A percentile compares a stretch with the other conserved stretches of the same genome.
Conservation (phyloP, 164 flowering plant species). For the Chimonanthus praecox region DNA sequence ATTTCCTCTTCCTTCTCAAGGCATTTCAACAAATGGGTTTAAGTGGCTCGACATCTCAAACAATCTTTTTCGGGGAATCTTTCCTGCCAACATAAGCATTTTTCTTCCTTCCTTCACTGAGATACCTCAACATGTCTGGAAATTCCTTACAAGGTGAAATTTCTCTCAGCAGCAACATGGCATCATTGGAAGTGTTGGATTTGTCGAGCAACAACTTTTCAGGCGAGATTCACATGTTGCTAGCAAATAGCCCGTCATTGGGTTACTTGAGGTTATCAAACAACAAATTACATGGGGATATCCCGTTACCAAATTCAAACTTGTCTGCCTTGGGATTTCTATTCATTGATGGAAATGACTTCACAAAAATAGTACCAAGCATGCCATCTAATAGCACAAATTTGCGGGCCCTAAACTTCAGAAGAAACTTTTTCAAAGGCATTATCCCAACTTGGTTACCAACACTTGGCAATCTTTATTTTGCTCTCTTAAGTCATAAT, state of each 20-base stretch:
- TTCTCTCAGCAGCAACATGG: neutral
- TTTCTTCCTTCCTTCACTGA: constrained; percentile 4
- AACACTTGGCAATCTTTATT: neutral
- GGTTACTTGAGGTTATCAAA: neutral
- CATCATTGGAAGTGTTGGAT: neutral
- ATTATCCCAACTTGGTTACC: neutral
- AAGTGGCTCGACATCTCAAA: neutral
- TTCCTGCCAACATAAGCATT: neutral
- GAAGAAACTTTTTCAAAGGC: neutral
- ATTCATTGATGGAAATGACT: neutral
- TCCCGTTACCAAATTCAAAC: neutral
- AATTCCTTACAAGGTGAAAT: constrained; percentile 7
- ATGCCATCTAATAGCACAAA: neutral
- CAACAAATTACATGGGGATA: neutral
- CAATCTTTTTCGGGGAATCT: neutral
- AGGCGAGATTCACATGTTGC: neutral
- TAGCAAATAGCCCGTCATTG: neutral
- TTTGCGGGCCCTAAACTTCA: neutral
- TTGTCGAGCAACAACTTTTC: neutral
- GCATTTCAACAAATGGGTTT: neutral
- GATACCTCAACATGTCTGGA: neutral
- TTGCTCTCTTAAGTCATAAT: neutral
- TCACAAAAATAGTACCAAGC: neutral
- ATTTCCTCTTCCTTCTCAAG: neutral
- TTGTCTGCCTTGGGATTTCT: neutral